phyloP scores from a whole-genome alignment of 2,329 filamentous ascomycete genomes.

The Teratosphaeria gauchensis region DNA sequence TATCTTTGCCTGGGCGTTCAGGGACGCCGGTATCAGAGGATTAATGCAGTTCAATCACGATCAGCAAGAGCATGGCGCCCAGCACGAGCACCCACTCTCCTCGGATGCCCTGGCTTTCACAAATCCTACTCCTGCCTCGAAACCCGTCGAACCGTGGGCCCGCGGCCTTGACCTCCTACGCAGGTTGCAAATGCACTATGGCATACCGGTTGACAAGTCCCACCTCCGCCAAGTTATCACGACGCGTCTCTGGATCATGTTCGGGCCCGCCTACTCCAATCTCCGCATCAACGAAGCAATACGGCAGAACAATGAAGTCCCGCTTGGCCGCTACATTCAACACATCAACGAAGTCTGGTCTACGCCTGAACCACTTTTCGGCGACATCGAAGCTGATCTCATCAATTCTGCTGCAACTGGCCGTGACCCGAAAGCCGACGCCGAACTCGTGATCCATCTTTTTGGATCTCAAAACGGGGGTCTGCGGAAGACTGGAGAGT shows the following conservation, averaged over 20 bases:
- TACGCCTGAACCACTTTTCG: not conserved
- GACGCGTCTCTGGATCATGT: conserved; percentile 26
- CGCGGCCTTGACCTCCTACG: conserved; percentile 22
- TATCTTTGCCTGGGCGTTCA: conserved; percentile 26
- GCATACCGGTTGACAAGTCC: conserved; percentile 12
- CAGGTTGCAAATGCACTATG: conserved; percentile 12
- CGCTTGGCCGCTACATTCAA: conserved; percentile 19
- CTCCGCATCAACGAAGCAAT: conserved; percentile 12
- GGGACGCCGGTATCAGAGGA: not conserved
- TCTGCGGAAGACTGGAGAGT: not conserved
- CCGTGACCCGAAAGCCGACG: conserved; percentile 1
- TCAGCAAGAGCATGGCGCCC: not conserved
- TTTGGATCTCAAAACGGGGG: not conserved
- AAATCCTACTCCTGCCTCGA: not conserved
- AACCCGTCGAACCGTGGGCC: conserved; percentile 15
- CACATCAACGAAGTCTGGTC: conserved; percentile 24
- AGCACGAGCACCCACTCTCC: not conserved
- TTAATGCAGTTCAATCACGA: not conserved
- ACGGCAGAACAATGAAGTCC: conserved; percentile 12
- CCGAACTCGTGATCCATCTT: not conserved
- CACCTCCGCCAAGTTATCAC: conserved; percentile 16
- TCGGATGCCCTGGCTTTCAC: not conserved
- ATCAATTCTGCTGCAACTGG: conserved; percentile 3
- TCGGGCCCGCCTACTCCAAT: conserved; percentile 22
- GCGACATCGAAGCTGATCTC: not conserved